A percentile compares a stretch with the other conserved stretches of the same genome.
phyloP scores from a whole-genome alignment of 129 eudicot species.

The Gnaphalium uliginosum region DNA sequence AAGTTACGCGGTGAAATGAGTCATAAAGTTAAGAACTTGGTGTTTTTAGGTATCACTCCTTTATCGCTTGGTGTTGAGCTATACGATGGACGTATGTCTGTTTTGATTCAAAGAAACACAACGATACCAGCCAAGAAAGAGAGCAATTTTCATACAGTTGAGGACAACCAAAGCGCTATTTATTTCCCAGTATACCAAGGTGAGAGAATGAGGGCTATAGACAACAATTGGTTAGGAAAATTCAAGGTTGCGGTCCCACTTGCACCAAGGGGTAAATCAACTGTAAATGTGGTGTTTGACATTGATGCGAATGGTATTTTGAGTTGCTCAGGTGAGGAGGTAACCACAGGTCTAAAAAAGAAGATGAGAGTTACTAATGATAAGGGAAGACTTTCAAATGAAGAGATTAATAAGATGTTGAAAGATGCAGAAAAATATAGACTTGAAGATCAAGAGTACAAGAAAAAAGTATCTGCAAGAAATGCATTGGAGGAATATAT shows the following conservation, averaged over 20 bases:
- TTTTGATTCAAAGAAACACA: constrained; percentile 26
- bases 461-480: constrained; percentile 16
- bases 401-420: constrained; percentile 22
- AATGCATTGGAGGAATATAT: constrained; percentile 23
- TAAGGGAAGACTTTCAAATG: constrained; percentile 27
- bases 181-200: constrained; percentile 18
- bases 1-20: not conserved
- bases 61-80: constrained; percentile 21
- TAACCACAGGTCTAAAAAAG: constrained; percentile 12
- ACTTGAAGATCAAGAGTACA: constrained; percentile 14
- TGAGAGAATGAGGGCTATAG: constrained; percentile 19
- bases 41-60: constrained; percentile 21
- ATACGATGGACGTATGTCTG: constrained; percentile 2
- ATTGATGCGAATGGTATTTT: constrained; percentile 21
- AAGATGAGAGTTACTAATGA: constrained; percentile 24
- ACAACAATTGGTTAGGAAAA: constrained; percentile 22
- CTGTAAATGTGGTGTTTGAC: constrained; percentile 19
- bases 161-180: not conserved
- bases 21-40: not conserved
- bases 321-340: constrained; percentile 26
- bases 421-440: constrained; percentile 19
- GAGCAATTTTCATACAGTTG: not conserved
- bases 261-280: constrained; percentile 26
- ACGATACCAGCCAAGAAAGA: constrained; percentile 6
- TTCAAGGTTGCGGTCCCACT: constrained; percentile 21